Evolutionary conservation across 2,329 filamentous ascomycete genomes (phyloP).

Genomic region (Bipolaris sorokiniana): DNA sequence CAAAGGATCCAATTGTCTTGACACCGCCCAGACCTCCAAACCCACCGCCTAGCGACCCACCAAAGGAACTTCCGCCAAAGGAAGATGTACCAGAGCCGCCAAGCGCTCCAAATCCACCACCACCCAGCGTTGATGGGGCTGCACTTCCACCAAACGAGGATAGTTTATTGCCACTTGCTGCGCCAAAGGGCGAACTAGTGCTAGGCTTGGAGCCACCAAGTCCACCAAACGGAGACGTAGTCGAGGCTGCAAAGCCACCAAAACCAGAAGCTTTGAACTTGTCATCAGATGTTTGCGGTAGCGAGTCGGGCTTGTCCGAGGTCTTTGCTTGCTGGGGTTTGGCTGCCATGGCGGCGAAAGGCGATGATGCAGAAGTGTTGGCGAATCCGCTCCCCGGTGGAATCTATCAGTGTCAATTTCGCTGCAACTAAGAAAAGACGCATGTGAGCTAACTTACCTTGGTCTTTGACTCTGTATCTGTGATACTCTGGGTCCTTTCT

Average conservation of each 20-base stretch:
- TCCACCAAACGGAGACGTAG: conserved; percentile 46
- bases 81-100: conserved; percentile 40
- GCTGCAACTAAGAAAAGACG: not conserved
- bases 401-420: conserved; percentile 33
- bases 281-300: conserved; percentile 50
- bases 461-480: conserved; percentile 26
- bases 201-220: conserved; percentile 21
- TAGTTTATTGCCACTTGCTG: conserved; percentile 32
- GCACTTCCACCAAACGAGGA: conserved; percentile 34
- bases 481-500: conserved; percentile 28
- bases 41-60: conserved; percentile 49
- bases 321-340: conserved; percentile 41
- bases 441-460: conserved; percentile 27
- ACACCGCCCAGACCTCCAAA: conserved; percentile 36
- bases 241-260: conserved; percentile 50
- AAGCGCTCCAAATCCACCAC: conserved; percentile 45
- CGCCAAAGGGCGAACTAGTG: conserved; percentile 48
- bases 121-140: conserved; percentile 24
- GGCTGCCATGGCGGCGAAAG: conserved; percentile 54
- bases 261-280: conserved; percentile 61
- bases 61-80: conserved; percentile 49
- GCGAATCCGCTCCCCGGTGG: conserved; percentile 52
- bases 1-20: conserved; percentile 69
- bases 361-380: conserved; percentile 55
- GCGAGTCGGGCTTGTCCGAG: conserved; percentile 23